Conservation (phyloP, 2,329 filamentous ascomycete genomes). For the Venturia asperata region DNA sequence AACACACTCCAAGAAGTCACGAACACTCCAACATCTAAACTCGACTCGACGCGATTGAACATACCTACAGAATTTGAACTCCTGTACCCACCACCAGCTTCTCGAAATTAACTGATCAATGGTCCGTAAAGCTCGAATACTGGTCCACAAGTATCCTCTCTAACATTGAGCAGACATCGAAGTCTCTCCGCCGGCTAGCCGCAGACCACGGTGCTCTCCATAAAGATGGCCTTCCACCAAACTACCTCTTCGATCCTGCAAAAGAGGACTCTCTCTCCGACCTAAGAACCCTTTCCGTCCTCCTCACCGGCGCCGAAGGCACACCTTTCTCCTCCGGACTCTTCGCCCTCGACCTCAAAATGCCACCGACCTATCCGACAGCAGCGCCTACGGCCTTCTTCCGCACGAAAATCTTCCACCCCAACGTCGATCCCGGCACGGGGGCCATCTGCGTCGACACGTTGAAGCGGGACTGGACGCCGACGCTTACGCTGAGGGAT, state of each 20-base stretch:
- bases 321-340: constrained; percentile 54
- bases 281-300: constrained; percentile 50
- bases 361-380: constrained; percentile 50
- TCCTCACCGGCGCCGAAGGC: constrained; percentile 52
- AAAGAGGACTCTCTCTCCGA: constrained; percentile 38
- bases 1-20: neutral
- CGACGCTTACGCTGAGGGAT: constrained; percentile 50
- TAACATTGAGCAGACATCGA: constrained; percentile 36
- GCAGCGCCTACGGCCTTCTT: constrained; percentile 52
- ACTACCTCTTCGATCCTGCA: constrained; percentile 50
- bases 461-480: constrained; percentile 56
- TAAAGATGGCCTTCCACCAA: constrained; percentile 49
- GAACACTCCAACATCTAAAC: neutral
- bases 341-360: constrained; percentile 53
- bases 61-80: neutral
- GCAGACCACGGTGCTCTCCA: constrained; percentile 53
- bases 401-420: constrained; percentile 56
- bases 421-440: constrained; percentile 56
- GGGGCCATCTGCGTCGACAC: constrained; percentile 59
- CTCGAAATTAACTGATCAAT: neutral
- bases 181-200: constrained; percentile 50
- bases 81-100: neutral
- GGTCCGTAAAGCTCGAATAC: neutral
- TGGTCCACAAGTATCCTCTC: neutral
- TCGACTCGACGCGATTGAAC: neutral